A percentile compares a stretch with the other conserved stretches of the same genome.
phyloP scores from a whole-genome alignment of 1,284 basidiomycete species.

The Thecaphora thlaspeos region DNA sequence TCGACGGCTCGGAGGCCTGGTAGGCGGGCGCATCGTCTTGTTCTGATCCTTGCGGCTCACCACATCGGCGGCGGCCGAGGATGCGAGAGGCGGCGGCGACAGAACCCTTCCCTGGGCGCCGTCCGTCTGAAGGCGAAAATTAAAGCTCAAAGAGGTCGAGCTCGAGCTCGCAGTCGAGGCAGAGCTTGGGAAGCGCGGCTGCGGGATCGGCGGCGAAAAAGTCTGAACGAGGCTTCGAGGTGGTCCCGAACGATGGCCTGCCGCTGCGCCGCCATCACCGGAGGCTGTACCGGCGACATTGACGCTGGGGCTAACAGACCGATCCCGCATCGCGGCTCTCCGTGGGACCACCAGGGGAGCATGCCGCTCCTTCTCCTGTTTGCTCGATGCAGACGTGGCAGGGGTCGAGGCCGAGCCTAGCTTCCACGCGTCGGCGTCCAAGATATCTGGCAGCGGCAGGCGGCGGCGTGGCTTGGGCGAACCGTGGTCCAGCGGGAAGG shows the following conservation, averaged over 20 bases:
- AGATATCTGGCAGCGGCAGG: neutral
- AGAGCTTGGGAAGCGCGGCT: neutral
- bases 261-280: neutral
- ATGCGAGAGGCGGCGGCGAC: neutral
- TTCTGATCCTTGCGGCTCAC: neutral
- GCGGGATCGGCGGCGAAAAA: neutral
- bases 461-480: neutral
- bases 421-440: neutral
- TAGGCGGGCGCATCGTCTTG: neutral
- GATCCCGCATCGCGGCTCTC: neutral
- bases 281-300: too few relatives aligned
- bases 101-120: too few relatives aligned
- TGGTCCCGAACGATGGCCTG: too few relatives aligned
- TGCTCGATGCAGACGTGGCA: neutral
- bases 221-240: neutral
- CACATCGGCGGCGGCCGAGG: neutral
- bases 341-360: too few relatives aligned
- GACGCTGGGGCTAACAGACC: neutral
- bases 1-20: neutral
- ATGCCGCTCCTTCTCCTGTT: neutral
- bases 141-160: too few relatives aligned
- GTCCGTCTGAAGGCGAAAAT: too few relatives aligned
- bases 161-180: too few relatives aligned
- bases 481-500: neutral
- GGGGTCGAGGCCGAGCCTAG: neutral